Base-by-base conservation (phyloP, 179 eudicot genomes). In the Silene noctiflora region DNA sequence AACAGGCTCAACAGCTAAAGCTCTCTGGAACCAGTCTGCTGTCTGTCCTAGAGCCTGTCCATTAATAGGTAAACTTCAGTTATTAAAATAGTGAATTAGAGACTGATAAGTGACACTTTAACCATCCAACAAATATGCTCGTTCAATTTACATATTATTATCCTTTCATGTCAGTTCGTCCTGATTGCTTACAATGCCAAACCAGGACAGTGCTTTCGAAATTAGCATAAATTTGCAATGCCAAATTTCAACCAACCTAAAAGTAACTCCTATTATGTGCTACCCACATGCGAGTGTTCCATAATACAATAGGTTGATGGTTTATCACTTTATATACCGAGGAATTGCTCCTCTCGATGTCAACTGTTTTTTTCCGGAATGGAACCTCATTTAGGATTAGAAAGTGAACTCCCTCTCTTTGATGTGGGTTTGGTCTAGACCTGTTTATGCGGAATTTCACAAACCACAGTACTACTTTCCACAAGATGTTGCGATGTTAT, bases 1-100 rank as follows among this genome's bases (percentile, higher is more conserved):
- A 67, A 94, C 97, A 48, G 94, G 97, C 82, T 94, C 98, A 79
- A 94, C 97, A 75, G 97, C 88, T 74, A 94, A 84, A 70, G 98
- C 96, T 84, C 87, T 86, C 78, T 78, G 89, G 75, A 94, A 94
- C 98, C 98, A 94, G 73, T 92, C 93, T 59, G 96, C 92, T 75
- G 98, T 92, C 86, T 91, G 91, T 81, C 88, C 97, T 24, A 94
- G 86, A 77, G 98, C 98, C 98, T 94, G 89, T 48, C 46, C 76
- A 75, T 82, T 71, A 76, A 16, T 51, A 59, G 46, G n/a, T 14
- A 33, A 29, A 83, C 55, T 62, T 68, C 78, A 51, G 33, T 17
- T 62, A 17, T 16, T 19, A 60, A 60, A 35, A 4, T 65, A 19
- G 25, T 4, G 9, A 20, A 42, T 16, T 5, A 22, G 20, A 17